phyloP scores from a whole-genome alignment of 306 rosid species.

The Delonix regia region DNA sequence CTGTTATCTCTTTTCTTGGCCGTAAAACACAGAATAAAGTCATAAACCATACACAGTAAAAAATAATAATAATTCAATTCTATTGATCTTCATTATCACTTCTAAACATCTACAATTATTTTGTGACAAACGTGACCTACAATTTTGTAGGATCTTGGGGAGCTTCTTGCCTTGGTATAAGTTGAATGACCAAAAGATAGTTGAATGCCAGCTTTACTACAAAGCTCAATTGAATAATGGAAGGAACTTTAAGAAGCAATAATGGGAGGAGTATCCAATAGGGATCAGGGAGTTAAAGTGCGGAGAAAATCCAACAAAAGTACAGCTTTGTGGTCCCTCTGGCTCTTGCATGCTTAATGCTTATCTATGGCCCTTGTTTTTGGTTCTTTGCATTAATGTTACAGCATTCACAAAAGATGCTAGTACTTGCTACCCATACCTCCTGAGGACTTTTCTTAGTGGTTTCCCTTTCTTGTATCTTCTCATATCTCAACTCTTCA shows the following conservation, averaged over 20 bases:
- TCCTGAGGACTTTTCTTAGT: conserved; percentile 22
- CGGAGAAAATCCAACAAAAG: conserved; percentile 49
- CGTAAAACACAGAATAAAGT: not conserved
- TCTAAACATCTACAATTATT: not conserved
- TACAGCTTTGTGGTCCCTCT: conserved; percentile 58
- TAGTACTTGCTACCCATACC: conserved; percentile 26
- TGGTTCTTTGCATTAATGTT: conserved; percentile 35
- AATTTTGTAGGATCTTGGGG: too few species aligned
- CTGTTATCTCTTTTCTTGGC: not conserved
- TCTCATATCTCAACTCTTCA: conserved; percentile 24
- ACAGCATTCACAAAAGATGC: conserved; percentile 6
- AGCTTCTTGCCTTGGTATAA: too few species aligned
- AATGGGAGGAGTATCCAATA: conserved; percentile 58
- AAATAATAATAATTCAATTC: not conserved
- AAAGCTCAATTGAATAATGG: not conserved
- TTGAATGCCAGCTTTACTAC: too few species aligned
- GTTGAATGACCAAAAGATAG: too few species aligned
- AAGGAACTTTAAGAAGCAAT: conserved; percentile 32
- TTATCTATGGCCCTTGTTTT: conserved; percentile 37
- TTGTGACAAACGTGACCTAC: too few species aligned
- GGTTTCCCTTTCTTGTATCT: conserved; percentile 6
- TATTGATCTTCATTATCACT: not conserved
- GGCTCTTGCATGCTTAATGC: conserved; percentile 23
- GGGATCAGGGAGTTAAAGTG: conserved; percentile 42
- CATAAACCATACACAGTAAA: not conserved